A percentile compares a stretch with the other conserved stretches of the same genome.
phyloP scores from a whole-genome alignment of 192 early-diverging fungal genomes.

The Coemansia sp. region DNA sequence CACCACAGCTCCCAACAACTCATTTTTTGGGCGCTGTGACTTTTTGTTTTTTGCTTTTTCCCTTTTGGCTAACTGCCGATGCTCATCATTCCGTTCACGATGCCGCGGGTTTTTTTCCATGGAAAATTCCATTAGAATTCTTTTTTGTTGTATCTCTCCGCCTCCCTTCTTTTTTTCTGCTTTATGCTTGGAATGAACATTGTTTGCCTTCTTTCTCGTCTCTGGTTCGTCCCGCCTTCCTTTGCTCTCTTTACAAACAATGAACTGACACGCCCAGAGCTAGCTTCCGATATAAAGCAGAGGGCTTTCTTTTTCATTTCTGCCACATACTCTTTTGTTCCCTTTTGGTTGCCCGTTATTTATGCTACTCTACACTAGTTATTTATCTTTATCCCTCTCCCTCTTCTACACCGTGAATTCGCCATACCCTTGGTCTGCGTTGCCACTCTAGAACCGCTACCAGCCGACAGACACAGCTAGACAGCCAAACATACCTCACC shows the following conservation, averaged over 20 bases:
- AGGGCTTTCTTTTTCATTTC: neutral
- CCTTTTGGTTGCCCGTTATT: neutral
- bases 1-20: neutral
- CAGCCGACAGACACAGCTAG: neutral
- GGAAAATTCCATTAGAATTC: neutral
- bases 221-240: neutral
- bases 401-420: neutral
- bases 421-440: neutral
- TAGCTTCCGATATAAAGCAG: neutral
- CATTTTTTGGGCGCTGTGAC: neutral
- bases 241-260: neutral
- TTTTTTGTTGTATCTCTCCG: neutral
- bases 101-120: neutral
- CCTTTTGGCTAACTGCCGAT: too few species aligned
- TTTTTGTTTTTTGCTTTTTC: too few species aligned
- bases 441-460: neutral
- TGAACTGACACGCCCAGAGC: neutral
- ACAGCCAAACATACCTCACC: too few species aligned
- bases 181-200: neutral
- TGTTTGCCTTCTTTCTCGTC: neutral
- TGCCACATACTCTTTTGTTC: neutral
- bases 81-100: neutral
- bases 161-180: neutral
- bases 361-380: conserved; percentile 1
- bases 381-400: neutral